Conservation (phyloP, 2,329 filamentous ascomycete genomes). For the Cladosporium sp. region DNA sequence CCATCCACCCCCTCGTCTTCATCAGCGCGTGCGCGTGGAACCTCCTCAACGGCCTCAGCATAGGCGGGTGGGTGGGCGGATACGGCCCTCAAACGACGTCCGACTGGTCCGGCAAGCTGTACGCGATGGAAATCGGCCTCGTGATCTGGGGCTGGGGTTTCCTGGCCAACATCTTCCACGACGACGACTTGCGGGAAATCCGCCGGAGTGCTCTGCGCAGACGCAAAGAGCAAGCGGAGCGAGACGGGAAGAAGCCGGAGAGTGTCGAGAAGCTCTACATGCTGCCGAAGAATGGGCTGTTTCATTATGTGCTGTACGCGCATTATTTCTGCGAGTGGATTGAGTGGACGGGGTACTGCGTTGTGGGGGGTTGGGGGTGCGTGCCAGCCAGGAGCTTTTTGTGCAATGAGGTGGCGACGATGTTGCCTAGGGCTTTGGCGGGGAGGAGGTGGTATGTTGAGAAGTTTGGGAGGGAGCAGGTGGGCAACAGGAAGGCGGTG, state of each 20-base stretch:
- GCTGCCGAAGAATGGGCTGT: slow-evolving; percentile 79
- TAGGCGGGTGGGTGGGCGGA: slow-evolving; percentile 78
- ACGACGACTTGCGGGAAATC: slow-evolving; percentile 85
- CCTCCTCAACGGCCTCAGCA: slow-evolving; percentile 68
- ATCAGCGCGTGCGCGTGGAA: slow-evolving; percentile 67
- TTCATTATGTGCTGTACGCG: slow-evolving; percentile 77
- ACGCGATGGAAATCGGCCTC: slow-evolving; percentile 59
- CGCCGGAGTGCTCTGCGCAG: slow-evolving; percentile 63
- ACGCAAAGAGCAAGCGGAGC: slow-evolving; percentile 48
- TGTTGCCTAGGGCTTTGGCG: slow-evolving; percentile 79
- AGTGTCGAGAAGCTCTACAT: slow-evolving; percentile 78
- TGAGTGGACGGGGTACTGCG: slow-evolving; percentile 88
- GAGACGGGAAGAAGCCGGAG: slow-evolving; percentile 42
- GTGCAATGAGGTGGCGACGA: slow-evolving; percentile 81
- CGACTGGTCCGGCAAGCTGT: slow-evolving; percentile 41
- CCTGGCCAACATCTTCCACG: slow-evolving; percentile 78
- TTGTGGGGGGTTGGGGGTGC: slow-evolving; percentile 63
- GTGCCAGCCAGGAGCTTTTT: slow-evolving; percentile 77
- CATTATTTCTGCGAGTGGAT: slow-evolving; percentile 98
- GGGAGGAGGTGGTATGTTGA: slow-evolving; percentile 83
- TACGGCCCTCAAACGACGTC: slow-evolving; percentile 68
- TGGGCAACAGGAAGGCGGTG: slow-evolving; percentile 70
- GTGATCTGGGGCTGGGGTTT: slow-evolving; percentile 74
- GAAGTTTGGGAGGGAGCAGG: slow-evolving; percentile 80
- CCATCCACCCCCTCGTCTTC: slow-evolving; percentile 71